Evolutionary conservation across 169 alveolate genomes (phyloP), one percentile per base, ranked within the genome.

Genomic region (Cryptosporidium muris): DNA sequence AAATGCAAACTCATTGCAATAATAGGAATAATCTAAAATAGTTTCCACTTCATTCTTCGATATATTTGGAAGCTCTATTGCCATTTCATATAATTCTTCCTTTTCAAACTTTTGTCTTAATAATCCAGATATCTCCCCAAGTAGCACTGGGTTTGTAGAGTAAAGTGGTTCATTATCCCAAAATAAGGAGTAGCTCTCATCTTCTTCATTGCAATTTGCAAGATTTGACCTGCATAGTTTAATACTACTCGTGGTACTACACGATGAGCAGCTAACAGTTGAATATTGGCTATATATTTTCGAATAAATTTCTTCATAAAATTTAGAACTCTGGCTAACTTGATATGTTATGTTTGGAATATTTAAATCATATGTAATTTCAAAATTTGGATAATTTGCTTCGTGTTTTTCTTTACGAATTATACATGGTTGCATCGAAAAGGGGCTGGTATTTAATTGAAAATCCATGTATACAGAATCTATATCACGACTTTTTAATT

Each of bases 101-200:
- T 5, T 3, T 45, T 53, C 45, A 51, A 36, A 51, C 4, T 66
- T 16, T 37, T 40, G 34, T 9, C 48, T 43, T 0, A 74, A 16
- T 9, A 74, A 36, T 74, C 85, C 85, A 38, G 85, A 45, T 12
- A 74, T 14, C 37, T 74, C 85, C 2, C 85, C 85, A 40, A 74
- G 74, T 58, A 74, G n/a, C 3, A 74, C 34, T 16, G 74, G 40
- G 9, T 66, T 45, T 43, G 43, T 74, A 40, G 85, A 74, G 16
- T 47, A 11, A 14, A 74, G 42, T 5, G 54, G 51, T n/a, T 74
- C 74, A 8, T 48, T 60, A 74, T 37, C 85, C 85, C 85, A 74
- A 74, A 48, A 47, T 47, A 74, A 8, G n/a, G 85, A 53, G 37
- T 56, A 58, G 36, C 54, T 4, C 14, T 66, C 5, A 2, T 54